A percentile compares a stretch with the other conserved stretches of the same genome.
phyloP scores from a whole-genome alignment of 208 protist genomes.

The Trichomonas tenax region DNA sequence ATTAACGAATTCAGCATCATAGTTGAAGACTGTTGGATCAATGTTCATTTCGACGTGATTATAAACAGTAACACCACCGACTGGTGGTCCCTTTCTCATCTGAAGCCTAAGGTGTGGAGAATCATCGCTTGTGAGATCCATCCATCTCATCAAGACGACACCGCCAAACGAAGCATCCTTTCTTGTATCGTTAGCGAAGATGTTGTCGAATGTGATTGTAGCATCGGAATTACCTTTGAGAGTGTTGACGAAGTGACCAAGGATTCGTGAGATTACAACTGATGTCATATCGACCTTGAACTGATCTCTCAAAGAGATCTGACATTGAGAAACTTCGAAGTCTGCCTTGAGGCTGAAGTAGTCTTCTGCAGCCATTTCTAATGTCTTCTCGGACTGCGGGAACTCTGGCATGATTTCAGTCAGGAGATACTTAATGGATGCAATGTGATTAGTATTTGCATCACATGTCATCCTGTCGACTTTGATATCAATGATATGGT shows the following conservation, averaged over 20 bases:
- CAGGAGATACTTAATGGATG: neutral
- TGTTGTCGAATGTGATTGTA: neutral
- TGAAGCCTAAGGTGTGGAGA: neutral
- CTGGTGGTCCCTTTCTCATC: neutral
- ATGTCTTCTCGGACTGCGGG: neutral
- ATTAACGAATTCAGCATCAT: neutral
- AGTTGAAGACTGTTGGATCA: neutral
- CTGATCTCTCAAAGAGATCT: neutral
- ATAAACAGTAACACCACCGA: neutral
- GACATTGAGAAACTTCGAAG: neutral
- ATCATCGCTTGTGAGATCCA: neutral
- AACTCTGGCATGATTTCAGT: neutral
- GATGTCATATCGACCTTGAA: neutral
- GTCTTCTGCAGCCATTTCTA: neutral
- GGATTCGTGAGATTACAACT: neutral
- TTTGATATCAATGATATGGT: neutral
- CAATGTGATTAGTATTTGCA: neutral
- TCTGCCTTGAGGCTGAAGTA: neutral
- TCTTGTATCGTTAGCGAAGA: neutral
- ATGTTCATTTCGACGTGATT: slow-evolving; percentile 2
- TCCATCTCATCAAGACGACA: neutral
- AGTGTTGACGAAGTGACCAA: neutral
- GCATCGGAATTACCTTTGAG: neutral
- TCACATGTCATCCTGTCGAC: neutral
- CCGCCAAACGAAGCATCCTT: neutral